Conservation (phyloP, 2,329 filamentous ascomycete species). For the Aureobasidium sp. region DNA sequence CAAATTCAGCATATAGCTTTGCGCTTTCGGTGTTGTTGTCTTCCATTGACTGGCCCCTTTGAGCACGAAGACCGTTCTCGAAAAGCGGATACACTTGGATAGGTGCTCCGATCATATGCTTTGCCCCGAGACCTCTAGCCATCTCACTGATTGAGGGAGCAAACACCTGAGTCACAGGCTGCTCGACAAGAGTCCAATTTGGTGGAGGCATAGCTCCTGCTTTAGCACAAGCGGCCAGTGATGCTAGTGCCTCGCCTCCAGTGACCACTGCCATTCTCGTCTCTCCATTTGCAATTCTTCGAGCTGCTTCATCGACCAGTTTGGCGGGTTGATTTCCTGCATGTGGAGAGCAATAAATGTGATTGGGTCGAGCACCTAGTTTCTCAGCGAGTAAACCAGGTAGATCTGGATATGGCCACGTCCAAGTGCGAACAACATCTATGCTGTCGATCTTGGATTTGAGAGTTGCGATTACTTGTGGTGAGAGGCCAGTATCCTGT, state of each 20-base stretch:
- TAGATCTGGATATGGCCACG: constrained; percentile 55
- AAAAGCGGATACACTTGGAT: constrained; percentile 62
- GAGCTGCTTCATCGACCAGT: constrained; percentile 55
- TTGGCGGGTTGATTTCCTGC: constrained; percentile 56
- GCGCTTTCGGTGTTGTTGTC: constrained; percentile 54
- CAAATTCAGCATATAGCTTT: constrained; percentile 52
- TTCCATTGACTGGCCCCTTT: constrained; percentile 43
- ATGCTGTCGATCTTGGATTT: constrained; percentile 48
- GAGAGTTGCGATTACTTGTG: constrained; percentile 26
- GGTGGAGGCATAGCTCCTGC: constrained; percentile 48
- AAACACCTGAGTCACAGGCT: constrained; percentile 41
- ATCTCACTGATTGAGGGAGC: constrained; percentile 39
- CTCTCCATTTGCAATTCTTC: constrained; percentile 46
- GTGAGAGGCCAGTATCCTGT: constrained; percentile 37
- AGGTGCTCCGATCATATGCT: constrained; percentile 52
- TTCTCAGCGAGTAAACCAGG: constrained; percentile 44
- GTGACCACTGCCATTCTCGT: constrained; percentile 50
- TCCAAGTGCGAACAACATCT: constrained; percentile 55
- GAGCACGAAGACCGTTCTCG: constrained; percentile 54
- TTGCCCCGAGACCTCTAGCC: constrained; percentile 43
- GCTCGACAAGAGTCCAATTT: constrained; percentile 47
- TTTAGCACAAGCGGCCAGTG: constrained; percentile 43
- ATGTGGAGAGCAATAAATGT: constrained; percentile 47
- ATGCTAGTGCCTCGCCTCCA: constrained; percentile 58
- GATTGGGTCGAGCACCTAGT: constrained; percentile 40